Percentiles rank a stretch among this genome's conserved stretches.
Evolutionary conservation across 2,329 filamentous ascomycete species (phyloP).

Genomic region (Penicillium sp.): DNA sequence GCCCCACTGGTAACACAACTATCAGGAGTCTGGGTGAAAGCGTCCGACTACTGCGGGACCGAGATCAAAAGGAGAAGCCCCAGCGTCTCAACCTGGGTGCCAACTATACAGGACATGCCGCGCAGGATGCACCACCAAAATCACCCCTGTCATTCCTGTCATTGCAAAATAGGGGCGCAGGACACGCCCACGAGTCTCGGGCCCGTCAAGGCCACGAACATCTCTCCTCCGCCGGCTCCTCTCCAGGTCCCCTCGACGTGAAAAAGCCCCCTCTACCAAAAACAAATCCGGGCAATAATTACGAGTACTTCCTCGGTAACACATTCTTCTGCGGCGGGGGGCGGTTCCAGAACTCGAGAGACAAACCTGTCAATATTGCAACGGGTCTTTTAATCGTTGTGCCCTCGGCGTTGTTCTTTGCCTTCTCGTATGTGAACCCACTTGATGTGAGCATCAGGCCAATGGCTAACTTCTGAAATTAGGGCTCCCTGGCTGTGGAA

Average conservation of each 20-base stretch:
- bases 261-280: constrained; percentile 41
- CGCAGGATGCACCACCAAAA: constrained; percentile 62
- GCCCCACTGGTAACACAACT: constrained; percentile 62
- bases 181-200: constrained; percentile 56
- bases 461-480: not conserved
- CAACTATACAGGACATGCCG: constrained; percentile 55
- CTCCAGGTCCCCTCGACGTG: constrained; percentile 62
- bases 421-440: constrained; percentile 55
- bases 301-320: constrained; percentile 92
- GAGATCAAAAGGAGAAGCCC: constrained; percentile 40
- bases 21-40: constrained; percentile 72
- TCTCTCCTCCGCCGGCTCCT: constrained; percentile 76
- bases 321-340: constrained; percentile 86
- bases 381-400: constrained; percentile 79
- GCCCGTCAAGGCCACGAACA: constrained; percentile 83
- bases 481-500: constrained; percentile 78
- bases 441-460: constrained; percentile 27
- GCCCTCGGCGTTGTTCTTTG: constrained; percentile 80
- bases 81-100: constrained; percentile 60
- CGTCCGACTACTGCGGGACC: constrained; percentile 69
- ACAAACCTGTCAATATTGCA: constrained; percentile 83
- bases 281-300: constrained; percentile 65
- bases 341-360: constrained; percentile 80
- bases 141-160: constrained; percentile 74
- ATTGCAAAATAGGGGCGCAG: constrained; percentile 55